These are phyloP conservation scores for Chlorella sp. DNA, from an alignment of 139 green algal species.

Conservation along the genomic window DNA sequence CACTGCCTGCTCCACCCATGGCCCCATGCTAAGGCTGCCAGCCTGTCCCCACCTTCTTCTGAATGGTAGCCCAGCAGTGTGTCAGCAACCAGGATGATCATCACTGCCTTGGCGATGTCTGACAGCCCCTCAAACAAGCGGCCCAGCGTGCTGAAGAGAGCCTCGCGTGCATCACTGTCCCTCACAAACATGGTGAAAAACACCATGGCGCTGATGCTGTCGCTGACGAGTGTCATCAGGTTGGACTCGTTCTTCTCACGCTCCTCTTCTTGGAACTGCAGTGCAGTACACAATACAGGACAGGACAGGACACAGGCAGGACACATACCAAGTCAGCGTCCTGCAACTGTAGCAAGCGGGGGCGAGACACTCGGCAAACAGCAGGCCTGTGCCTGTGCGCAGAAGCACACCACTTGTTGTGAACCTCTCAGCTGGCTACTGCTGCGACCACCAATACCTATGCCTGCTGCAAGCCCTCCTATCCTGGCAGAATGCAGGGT, in stretches of 20 bases:
- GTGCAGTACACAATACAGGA: too few relatives aligned
- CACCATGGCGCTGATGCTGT: constrained; percentile 48
- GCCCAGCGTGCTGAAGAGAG: constrained; percentile 52
- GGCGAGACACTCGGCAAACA: too few relatives aligned
- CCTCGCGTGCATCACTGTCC: constrained; percentile 16
- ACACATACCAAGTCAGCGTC: too few relatives aligned
- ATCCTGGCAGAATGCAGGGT: too few relatives aligned
- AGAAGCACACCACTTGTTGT: too few relatives aligned
- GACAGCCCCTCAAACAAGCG: constrained; percentile 75
- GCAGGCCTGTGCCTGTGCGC: too few relatives aligned
- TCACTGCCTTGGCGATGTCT: constrained; percentile 88
- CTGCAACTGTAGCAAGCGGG: too few relatives aligned
- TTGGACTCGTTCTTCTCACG: constrained; percentile 49
- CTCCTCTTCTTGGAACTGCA: constrained; percentile 55
- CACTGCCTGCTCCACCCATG: background rate
- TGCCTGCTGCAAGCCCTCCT: background rate
- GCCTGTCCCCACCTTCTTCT: too few relatives aligned
- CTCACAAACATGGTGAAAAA: constrained; percentile 57
- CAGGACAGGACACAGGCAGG: too few relatives aligned
- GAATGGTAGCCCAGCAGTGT: constrained; percentile 90
- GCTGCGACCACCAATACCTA: background rate
- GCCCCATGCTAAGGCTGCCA: background rate
- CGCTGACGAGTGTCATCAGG: constrained; percentile 46
- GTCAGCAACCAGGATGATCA: constrained; percentile 83
- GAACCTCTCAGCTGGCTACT: too few relatives aligned